Conservation (phyloP, 352 stramenopile species). For the Phytopythium ostracodes region DNA sequence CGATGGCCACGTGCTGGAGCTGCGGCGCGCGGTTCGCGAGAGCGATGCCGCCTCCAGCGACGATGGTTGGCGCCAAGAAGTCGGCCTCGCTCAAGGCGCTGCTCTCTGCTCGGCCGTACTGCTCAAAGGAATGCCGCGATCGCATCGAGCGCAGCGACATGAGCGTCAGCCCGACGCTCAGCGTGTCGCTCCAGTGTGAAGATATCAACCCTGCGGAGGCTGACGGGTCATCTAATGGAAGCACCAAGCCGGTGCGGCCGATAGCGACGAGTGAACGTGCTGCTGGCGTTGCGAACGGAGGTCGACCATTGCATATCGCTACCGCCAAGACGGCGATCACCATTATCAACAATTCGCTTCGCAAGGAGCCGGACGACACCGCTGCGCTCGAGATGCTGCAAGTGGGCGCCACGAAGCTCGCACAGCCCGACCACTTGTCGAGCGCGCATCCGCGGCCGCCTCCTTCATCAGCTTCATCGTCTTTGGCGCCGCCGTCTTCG, state of each 20-base stretch:
- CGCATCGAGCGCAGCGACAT: conserved; percentile 37
- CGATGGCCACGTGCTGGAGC: conserved; percentile 57
- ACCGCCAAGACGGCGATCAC: conserved; percentile 1
- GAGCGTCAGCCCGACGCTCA: conserved; percentile 31
- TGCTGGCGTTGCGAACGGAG: not conserved
- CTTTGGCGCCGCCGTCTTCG: not conserved
- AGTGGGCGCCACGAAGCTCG: not conserved
- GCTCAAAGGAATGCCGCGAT: conserved; percentile 32
- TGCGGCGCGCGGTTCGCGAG: conserved; percentile 54
- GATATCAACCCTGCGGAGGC: not conserved
- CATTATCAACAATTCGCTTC: not conserved
- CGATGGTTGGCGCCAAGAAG: not conserved
- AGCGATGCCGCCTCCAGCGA: conserved; percentile 5
- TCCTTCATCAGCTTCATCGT: not conserved
- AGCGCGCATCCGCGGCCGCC: not conserved
- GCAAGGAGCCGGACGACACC: not conserved
- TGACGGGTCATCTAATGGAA: not conserved
- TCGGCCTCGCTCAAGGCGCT: conserved; percentile 22
- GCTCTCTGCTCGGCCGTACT: conserved; percentile 30
- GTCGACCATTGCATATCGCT: not conserved
- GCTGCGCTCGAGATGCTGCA: not conserved
- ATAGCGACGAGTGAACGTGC: not conserved
- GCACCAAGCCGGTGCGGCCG: not conserved
- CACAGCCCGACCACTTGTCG: not conserved
- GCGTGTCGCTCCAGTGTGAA: conserved; percentile 9